These are phyloP conservation scores for Phytophthora tubulina DNA, from an alignment of 352 stramenopile species.

Conservation along the genomic window DNA sequence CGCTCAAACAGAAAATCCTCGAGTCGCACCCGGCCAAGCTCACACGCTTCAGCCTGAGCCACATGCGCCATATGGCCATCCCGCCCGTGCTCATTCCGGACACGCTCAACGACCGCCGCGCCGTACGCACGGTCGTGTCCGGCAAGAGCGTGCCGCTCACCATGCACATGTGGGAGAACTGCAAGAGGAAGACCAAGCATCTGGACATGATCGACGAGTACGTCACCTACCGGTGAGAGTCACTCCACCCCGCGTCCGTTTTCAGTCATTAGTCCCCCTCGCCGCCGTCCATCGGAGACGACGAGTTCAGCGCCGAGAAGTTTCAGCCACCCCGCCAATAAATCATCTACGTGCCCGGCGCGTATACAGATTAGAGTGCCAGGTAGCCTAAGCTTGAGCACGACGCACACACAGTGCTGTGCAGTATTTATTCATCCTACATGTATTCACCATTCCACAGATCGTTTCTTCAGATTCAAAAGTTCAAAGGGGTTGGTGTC, in stretches of 20 bases:
- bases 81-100: slow-evolving; percentile 63
- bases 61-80: slow-evolving; percentile 56
- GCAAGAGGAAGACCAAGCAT: slow-evolving; percentile 49
- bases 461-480: slow-evolving; percentile 21
- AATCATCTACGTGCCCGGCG: background rate
- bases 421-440: slow-evolving; percentile 37
- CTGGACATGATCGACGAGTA: slow-evolving; percentile 66
- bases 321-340: slow-evolving; percentile 19
- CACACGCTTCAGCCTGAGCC: slow-evolving; percentile 58
- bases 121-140: slow-evolving; percentile 47
- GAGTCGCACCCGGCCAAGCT: slow-evolving; percentile 54
- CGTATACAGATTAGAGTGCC: slow-evolving; percentile 10
- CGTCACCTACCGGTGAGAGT: slow-evolving; percentile 49
- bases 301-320: slow-evolving; percentile 24
- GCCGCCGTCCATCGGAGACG: slow-evolving; percentile 21
- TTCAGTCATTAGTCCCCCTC: slow-evolving; percentile 13
- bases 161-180: slow-evolving; percentile 56
- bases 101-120: slow-evolving; percentile 46
- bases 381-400: slow-evolving; percentile 32
- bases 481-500: slow-evolving; percentile 13
- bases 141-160: slow-evolving; percentile 61
- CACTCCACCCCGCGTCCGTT: background rate
- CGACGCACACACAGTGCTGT: slow-evolving; percentile 15
- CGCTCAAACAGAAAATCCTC: slow-evolving; percentile 64
- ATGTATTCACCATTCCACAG: slow-evolving; percentile 16